These are phyloP conservation scores for Dimargaris cristalligena DNA, from an alignment of 192 early-diverging fungal genomes.

Conservation along the genomic window DNA sequence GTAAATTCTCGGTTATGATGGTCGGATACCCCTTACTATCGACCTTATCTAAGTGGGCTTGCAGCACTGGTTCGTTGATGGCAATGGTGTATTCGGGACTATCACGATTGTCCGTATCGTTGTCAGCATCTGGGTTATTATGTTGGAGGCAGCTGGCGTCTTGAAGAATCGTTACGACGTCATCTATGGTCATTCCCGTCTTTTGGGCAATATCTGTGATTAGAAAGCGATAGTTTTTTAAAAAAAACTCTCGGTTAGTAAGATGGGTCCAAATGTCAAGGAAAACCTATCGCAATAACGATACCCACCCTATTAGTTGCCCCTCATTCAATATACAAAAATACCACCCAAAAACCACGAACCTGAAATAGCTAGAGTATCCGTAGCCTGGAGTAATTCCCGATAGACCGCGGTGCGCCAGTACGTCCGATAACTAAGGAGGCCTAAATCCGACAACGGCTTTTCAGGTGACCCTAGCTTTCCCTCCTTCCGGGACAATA, in stretches of 20 bases:
- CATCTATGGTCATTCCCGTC: conserved; percentile 66
- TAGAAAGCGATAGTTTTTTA: conserved; percentile 13
- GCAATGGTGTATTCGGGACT: conserved; percentile 35
- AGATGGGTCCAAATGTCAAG: neutral
- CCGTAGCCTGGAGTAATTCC: conserved; percentile 32
- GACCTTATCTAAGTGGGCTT: conserved; percentile 28
- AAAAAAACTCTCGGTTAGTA: neutral
- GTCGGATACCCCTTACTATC: conserved; percentile 30
- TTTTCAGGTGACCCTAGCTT: conserved; percentile 77
- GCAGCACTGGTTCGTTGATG: conserved; percentile 26
- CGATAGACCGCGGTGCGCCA: conserved; percentile 65
- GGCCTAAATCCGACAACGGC: conserved; percentile 77
- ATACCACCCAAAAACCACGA: neutral
- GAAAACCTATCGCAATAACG: neutral
- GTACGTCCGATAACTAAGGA: conserved; percentile 74
- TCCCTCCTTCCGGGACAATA: conserved; percentile 57
- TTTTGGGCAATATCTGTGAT: conserved; percentile 36
- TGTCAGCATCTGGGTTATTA: conserved; percentile 17
- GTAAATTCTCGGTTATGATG: conserved; percentile 38
- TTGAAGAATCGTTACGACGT: conserved; percentile 64
- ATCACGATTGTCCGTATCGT: no score
- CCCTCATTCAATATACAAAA: no score
- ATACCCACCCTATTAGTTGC: conserved; percentile 13
- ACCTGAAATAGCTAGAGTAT: conserved; percentile 24
- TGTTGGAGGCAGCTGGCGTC: conserved; percentile 18